Base-by-base conservation (phyloP, 768 basidiomycete species). In the Lactarius tabidus region DNA sequence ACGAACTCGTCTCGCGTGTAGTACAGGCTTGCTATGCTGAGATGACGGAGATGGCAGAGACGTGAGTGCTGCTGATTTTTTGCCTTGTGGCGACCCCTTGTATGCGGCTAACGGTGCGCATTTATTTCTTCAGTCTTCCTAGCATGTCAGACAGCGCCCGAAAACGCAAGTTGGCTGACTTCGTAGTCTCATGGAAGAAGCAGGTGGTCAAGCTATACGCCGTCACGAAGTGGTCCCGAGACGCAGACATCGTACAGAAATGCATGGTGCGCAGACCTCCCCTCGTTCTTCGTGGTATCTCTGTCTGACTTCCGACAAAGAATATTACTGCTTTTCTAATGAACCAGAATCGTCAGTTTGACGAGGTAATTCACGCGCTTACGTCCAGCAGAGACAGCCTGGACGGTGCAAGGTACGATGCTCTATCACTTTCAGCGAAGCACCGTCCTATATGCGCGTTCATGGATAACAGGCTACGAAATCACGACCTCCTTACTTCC, bases 401-500 rank as follows among this genome's bases (percentile, higher is more conserved):
- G 57, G 88, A 90, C 70, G 82, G 87, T 43, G 89, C 94, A 41
- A 85, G 93, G 94, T 90, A 63, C 67, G 81, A 73, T 28, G 7
- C 7, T 8, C 20, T 23, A 14, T 20, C 31, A 36, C 26, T 17
- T 29, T 61, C 2, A 35, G 23, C 33, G 31, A 6, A 41, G 53
- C 12, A 18, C 26, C 29, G 9, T 54, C 28, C 3, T 48, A 23
- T 45, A 39, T 26, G 20, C 45, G 28, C 14, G 17, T 15, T 18
- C 28, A 36, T 26, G 20, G 35, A 38, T 38, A 1, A 6, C 71
- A 93, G 95, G 72, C 83, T 94, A 23, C 88, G 95, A 63, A 98
- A 98, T 76, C 93, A 95, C 66, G 96, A 98, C 75, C 79, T 98
- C 28, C 81, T 95, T 5, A 96, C 94, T 1, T 95, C 95, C 28